These are phyloP conservation scores for Pilasporangium apinafurcum DNA, from an alignment of 352 stramenopile genomes.

Conservation along the genomic window DNA sequence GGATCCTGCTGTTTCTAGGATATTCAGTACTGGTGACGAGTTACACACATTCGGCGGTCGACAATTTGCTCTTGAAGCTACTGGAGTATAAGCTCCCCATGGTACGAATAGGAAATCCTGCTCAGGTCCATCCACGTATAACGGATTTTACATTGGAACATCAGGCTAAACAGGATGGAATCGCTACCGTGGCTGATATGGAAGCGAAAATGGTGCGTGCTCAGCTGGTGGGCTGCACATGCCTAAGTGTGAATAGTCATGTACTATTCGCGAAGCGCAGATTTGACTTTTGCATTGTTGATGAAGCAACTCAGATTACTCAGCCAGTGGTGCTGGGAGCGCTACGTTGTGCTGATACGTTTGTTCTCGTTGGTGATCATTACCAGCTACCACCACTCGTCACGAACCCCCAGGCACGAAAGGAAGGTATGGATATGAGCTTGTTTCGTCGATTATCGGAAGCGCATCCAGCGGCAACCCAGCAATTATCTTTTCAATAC, in stretches of 20 bases:
- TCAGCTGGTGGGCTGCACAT: slow-evolving; percentile 70
- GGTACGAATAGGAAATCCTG: slow-evolving; percentile 63
- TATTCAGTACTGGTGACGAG: slow-evolving; percentile 95
- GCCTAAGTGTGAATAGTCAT: slow-evolving; percentile 67
- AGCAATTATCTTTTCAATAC: slow-evolving; percentile 97
- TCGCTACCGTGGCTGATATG: slow-evolving; percentile 35
- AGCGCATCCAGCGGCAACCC: slow-evolving; percentile 84
- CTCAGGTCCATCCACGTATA: slow-evolving; percentile 72
- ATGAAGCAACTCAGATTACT: slow-evolving; percentile 98
- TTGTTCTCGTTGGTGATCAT: slow-evolving; percentile 97
- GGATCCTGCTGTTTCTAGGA: slow-evolving; percentile 86
- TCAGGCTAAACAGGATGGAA: slow-evolving; percentile 15
- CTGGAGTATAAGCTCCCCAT: slow-evolving; percentile 48
- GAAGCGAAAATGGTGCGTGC: slow-evolving; percentile 39
- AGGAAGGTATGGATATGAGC: slow-evolving; percentile 81
- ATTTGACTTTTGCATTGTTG: slow-evolving; percentile 98
- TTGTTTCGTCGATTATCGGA: slow-evolving; percentile 92
- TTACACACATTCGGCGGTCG: slow-evolving; percentile 98
- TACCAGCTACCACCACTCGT: slow-evolving; percentile 98
- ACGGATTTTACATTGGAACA: slow-evolving; percentile 44
- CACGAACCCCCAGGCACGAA: slow-evolving; percentile 76
- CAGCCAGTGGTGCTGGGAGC: slow-evolving; percentile 92
- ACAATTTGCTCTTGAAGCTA: slow-evolving; percentile 96
- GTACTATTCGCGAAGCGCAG: slow-evolving; percentile 75
- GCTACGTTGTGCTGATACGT: slow-evolving; percentile 90